Base-by-base conservation (phyloP, 768 basidiomycete genomes). In the Tricholoma furcatifolium region DNA sequence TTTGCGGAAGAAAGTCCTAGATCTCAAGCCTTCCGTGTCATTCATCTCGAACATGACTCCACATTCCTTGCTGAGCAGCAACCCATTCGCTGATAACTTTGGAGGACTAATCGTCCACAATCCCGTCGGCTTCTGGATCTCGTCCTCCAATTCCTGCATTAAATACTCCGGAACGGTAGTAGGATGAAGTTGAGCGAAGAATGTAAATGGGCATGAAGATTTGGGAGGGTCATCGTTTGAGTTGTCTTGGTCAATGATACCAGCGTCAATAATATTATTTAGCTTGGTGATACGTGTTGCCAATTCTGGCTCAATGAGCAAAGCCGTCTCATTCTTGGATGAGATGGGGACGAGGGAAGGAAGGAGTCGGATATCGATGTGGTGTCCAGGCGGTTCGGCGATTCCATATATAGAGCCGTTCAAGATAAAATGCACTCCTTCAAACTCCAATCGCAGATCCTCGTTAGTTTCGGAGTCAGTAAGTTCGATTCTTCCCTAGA, bases 381-480 rank as follows among this genome's bases (percentile, higher is more conserved):
- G 71, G 35, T 67, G 79, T 6, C 83, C 84, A 15, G 65, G 62
- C 4, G 84, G 79, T 57, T 82, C 79, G 15, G 85, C 87, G 45
- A 89, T 75, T 2, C 87, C 91, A 61, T 84, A 89, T n/a, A 93
- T 78, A 0, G 87, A 79, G 0, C 91, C 91, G 50, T 87, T 87
- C 21, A 75, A 65, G 10, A 88, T 59, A 62, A 91, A 85, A 66
- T 92, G 90, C 20, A 92, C 73, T 1, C 87, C 91, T 63, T 87
- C 85, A 56, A 93, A 84, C 54, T 91, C 87, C 2, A 91, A 68
- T 31, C 80, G 74, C 39, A 90, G 65, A 43, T 87, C 84, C 42
- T 83, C 83, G 0, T 72, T 66, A 4, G 67, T 77, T n/a, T 66
- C 65, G 6, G 72, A 60, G 57, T 85, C 79, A 12, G 75, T 76